Base-by-base conservation (phyloP, 345 rosid genomes). In the Camelina laxa region DNA sequence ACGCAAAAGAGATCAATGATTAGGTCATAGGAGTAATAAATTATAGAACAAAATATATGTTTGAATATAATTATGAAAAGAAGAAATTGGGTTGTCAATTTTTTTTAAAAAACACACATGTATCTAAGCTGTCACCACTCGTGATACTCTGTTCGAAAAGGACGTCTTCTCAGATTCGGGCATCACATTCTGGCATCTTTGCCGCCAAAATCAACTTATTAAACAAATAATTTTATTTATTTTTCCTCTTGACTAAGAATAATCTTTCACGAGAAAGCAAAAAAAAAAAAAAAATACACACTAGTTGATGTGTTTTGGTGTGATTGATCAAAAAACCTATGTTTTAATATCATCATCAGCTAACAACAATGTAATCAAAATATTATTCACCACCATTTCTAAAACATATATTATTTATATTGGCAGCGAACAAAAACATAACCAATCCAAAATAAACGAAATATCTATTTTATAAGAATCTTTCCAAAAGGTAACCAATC, bases 161-260 rank as follows among this genome's bases (percentile, higher is more conserved):
- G 74, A 75, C 74, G 53, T 69, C 9, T 22, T 61, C n/a, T 69
- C 15, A 75, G 69, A 75, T 75, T 69, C 79, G 74, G 74, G 69
- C 49, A 60, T 75, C 58, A 51, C 41, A 75, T 68, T 68, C 49
- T 60, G 64, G 74, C 79, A 75, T 75, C 79, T 75, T 75, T 68
- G 56, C 74, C 79, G 74, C 79, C 79, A 68, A 67, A 60, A 14
- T 51, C 50, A 50, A 62, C 9, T 53, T 75, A 59, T 45, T 42
- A 38, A 38, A 10, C 5, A 48, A 41, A 60, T 10, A 49, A 60
- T 27, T 27, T 24, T 27, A 27, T 3, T 27, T 59, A 60, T 66
- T 17, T 17, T 48, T 22, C 11, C 19, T 19, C 16, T 9, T 9
- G 16, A 60, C 4, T 6, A 59, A 59, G 58, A 48, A 47, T 48